These are phyloP conservation scores for Candida palmyrensis DNA, from an alignment of 805 yeast species.

Conservation along the genomic window DNA sequence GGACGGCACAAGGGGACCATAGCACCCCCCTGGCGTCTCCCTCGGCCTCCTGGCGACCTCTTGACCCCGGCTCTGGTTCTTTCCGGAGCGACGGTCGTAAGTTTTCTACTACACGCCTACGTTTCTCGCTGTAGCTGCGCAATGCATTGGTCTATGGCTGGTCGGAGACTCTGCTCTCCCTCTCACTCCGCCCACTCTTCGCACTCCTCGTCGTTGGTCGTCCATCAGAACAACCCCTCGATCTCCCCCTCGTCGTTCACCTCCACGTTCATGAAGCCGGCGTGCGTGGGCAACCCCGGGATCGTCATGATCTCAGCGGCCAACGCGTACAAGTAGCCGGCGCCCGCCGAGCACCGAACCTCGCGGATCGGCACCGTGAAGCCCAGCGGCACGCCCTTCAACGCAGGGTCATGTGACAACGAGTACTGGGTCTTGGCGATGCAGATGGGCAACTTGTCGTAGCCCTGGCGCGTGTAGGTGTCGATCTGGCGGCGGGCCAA, in stretches of 20 bases:
- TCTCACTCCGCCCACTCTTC: no score
- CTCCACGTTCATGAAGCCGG: slow-evolving; percentile 97
- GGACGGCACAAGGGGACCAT: no score
- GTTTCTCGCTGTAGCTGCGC: no score
- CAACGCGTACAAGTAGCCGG: slow-evolving; percentile 92
- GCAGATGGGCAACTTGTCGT: slow-evolving; percentile 87
- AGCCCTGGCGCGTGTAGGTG: slow-evolving; percentile 81
- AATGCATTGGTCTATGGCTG: no score
- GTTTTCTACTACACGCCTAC: no score
- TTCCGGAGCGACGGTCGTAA: no score
- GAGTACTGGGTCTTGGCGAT: slow-evolving; percentile 98
- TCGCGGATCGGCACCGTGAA: slow-evolving; percentile 93
- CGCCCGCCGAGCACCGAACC: slow-evolving; percentile 91
- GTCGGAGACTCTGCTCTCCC: no score
- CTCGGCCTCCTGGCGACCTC: no score
- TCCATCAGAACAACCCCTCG: slow-evolving; percentile 82
- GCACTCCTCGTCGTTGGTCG: no score
- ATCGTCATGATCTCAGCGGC: slow-evolving; percentile 97
- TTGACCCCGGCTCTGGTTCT: no score
- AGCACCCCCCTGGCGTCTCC: no score
- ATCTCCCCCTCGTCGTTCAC: slow-evolving; percentile 86
- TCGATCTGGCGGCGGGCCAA: slow-evolving; percentile 79
- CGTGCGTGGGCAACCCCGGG: slow-evolving; percentile 94
- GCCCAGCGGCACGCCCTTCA: slow-evolving; percentile 94
- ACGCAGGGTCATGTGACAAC: slow-evolving; percentile 84